Base-by-base conservation (phyloP, 257 asterid genomes). In the Anisodus acutangulus region DNA sequence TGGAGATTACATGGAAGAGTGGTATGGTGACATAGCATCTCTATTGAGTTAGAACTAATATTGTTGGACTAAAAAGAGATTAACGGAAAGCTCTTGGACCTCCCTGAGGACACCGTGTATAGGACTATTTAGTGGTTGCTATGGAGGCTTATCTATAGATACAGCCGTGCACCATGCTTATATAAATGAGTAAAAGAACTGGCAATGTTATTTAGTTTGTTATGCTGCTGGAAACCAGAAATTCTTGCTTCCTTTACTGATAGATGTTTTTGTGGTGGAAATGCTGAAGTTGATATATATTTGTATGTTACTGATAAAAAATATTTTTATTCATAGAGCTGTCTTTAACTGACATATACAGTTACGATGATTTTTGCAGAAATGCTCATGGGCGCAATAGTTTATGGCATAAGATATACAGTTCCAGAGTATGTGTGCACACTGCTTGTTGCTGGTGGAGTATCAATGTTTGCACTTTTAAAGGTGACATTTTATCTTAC, bases 381-480 rank as follows among this genome's bases (percentile, higher is more conserved):
- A 79, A 93, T 96, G 99, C 89, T 96, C 72, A 96, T 96, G 98
- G 99, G 99, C 22, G 60, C 98, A n/a, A 88, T 96, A 81, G 98
- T 96, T 49, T 96, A 94, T 85, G 99, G 99, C 86, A 95, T 95
- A 59, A 86, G 94, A 83, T 94, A 96, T 82, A 93, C 97, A 84
- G 31, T 95, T 39, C 98, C 98, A 3, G 99, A 97, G 90, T 97
- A 97, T 85, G 35, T 95, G 31, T 97, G 99, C 90, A 88, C 99
- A 3, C 82, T 97, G 85, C 98, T 97, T 79, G 99, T 97, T 82
- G 99, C 98, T 85, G 99, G 99, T 78, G 99, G 99, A 82, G 98
- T 97, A 83, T 97, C 99, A 74, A 45, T 84, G 41, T 97, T 97
- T 89, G 98, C 99, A 55, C 99, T 97, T 88, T 81, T 90, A 79